Conservation (phyloP, 805 yeast species). For the Cyberlindnera xylosilytica region DNA sequence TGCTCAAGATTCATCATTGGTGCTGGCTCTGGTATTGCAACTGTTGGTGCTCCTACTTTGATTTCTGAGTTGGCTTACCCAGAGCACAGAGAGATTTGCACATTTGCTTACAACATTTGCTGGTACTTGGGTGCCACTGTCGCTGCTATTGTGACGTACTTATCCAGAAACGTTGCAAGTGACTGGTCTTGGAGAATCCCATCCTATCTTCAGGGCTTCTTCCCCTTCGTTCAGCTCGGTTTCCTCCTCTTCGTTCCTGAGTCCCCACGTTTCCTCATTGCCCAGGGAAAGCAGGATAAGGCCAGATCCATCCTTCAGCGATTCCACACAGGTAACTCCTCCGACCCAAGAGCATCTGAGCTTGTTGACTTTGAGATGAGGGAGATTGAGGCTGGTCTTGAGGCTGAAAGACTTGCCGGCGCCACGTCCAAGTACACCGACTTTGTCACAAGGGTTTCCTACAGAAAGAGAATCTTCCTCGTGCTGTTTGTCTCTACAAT, state of each 20-base stretch:
- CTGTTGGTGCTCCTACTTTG: constrained; percentile 44
- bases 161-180: constrained; percentile 31
- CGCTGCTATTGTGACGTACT: constrained; percentile 49
- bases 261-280: constrained; percentile 44
- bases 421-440: too few relatives aligned
- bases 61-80: constrained; percentile 52
- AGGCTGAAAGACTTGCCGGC: constrained; percentile 35
- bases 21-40: constrained; percentile 17
- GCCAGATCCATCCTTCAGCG: constrained; percentile 35
- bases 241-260: constrained; percentile 44
- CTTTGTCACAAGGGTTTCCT: too few relatives aligned
- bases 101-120: constrained; percentile 39
- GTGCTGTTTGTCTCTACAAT: too few relatives aligned
- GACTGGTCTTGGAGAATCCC: constrained; percentile 16
- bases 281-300: constrained; percentile 39
- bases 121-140: constrained; percentile 40
- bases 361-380: constrained; percentile 38
- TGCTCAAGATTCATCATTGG: constrained; percentile 44
- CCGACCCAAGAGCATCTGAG: constrained; percentile 16
- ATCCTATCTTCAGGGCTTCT: constrained; percentile 36
- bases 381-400: constrained; percentile 40
- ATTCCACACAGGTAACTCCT: constrained; percentile 28
- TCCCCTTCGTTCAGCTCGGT: constrained; percentile 40
- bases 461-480: too few relatives aligned
- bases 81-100: constrained; percentile 35